Evolutionary conservation across 2,329 filamentous ascomycete genomes (phyloP).

Genomic region (Verticillium isaacii): DNA sequence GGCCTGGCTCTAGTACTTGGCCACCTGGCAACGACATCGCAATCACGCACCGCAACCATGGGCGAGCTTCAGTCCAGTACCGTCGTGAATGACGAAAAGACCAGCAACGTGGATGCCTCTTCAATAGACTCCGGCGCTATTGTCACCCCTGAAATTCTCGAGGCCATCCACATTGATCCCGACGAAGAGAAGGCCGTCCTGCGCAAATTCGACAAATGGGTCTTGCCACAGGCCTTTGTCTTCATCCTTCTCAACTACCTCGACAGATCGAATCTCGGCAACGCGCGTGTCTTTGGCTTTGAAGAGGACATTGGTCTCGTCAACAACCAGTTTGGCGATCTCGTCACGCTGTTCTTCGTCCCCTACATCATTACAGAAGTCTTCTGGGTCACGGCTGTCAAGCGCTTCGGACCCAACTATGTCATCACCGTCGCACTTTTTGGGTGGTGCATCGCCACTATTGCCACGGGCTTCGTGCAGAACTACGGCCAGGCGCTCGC

Average conservation of each 20-base stretch:
- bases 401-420: constrained; percentile 16
- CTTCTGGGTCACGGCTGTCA: constrained; percentile 16
- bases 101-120: neutral
- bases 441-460: constrained; percentile 19
- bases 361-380: constrained; percentile 17
- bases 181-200: constrained; percentile 22
- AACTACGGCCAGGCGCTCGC: constrained; percentile 16
- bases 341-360: constrained; percentile 41
- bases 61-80: neutral
- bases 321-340: constrained; percentile 53
- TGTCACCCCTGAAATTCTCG: neutral
- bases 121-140: neutral
- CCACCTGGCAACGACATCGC: neutral
- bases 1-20: neutral
- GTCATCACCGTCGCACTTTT: constrained; percentile 18
- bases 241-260: constrained; percentile 52
- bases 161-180: constrained; percentile 1
- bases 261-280: constrained; percentile 47
- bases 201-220: constrained; percentile 44
- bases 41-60: neutral
- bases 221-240: constrained; percentile 45
- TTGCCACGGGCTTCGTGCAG: constrained; percentile 17
- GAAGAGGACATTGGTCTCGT: constrained; percentile 48
- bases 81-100: neutral
- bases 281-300: constrained; percentile 48